Evolutionary conservation across 2,329 filamentous ascomycete genomes (phyloP).

Genomic region (Fusarium sp.): DNA sequence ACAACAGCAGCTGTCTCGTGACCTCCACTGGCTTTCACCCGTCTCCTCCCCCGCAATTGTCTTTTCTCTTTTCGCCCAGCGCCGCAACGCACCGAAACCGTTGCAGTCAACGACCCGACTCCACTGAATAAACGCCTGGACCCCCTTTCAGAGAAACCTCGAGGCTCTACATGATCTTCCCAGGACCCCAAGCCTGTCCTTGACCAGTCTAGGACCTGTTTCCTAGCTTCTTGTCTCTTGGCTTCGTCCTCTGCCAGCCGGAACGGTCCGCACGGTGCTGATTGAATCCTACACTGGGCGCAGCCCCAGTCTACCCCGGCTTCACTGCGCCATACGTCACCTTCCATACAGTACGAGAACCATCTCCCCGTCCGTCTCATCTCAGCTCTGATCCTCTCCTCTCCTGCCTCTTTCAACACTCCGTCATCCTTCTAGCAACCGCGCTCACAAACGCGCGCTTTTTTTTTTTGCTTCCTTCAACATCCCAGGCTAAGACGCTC

Average conservation of each 20-base stretch:
- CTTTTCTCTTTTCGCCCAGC: conserved; percentile 27
- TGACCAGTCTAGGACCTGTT: not conserved
- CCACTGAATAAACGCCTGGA: conserved; percentile 12
- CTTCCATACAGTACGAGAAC: conserved; percentile 11
- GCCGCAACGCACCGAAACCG: conserved; percentile 5
- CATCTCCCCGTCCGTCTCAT: conserved; percentile 7
- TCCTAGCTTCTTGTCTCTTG: not conserved
- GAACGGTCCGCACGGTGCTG: conserved; percentile 24
- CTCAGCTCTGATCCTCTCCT: conserved; percentile 18
- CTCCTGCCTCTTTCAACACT: conserved; percentile 6
- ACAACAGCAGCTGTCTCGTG: conserved; percentile 4
- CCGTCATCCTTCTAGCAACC: not conserved
- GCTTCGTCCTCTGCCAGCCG: not conserved
- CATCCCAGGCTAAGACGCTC: not conserved
- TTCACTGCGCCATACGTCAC: conserved; percentile 1
- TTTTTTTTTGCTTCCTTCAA: not conserved
- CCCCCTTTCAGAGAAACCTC: not conserved
- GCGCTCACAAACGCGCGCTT: conserved; percentile 1
- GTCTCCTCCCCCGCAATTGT: conserved; percentile 38
- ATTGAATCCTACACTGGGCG: not conserved
- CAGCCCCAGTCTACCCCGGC: not conserved
- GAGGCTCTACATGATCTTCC: not conserved
- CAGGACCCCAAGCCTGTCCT: not conserved
- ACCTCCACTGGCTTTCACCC: not conserved
- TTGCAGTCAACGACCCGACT: not conserved